Percentiles rank a stretch among this genome's conserved stretches.
Conservation (phyloP, 148 eudicot genomes). For the Polygonum aviculare region DNA sequence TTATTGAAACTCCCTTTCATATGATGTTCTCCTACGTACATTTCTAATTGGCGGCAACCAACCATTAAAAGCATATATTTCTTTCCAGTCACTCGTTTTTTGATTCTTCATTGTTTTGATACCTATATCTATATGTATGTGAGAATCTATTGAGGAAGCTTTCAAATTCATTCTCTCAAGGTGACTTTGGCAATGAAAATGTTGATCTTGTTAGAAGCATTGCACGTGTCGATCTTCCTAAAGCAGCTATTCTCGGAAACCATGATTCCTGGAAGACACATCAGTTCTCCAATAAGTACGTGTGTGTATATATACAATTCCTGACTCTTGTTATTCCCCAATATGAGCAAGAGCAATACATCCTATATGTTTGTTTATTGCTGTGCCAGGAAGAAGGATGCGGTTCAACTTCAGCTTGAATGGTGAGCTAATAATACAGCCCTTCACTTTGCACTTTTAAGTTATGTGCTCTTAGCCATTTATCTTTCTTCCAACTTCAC, state of each 20-base stretch:
- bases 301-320: conserved; percentile 6
- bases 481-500: not conserved
- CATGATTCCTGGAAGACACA: conserved; percentile 79
- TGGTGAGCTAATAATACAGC: conserved; percentile 32
- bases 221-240: conserved; percentile 48
- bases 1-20: not conserved
- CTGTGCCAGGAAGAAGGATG: conserved; percentile 59
- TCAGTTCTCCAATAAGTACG: conserved; percentile 54
- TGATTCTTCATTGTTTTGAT: not conserved
- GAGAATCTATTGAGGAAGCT: not conserved
- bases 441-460: not conserved
- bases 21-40: not conserved
- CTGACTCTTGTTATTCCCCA: not conserved
- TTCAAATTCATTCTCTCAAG: conserved; percentile 22
- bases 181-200: conserved; percentile 92
- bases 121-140: not conserved
- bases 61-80: not conserved
- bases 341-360: not conserved
- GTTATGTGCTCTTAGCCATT: not conserved
- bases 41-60: not conserved
- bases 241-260: conserved; percentile 85
- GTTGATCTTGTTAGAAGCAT: conserved; percentile 71
- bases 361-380: conserved; percentile 1
- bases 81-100: not conserved
- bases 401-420: conserved; percentile 86